phyloP scores from a whole-genome alignment of 768 basidiomycete genomes.

The Lactarius tabidus region DNA sequence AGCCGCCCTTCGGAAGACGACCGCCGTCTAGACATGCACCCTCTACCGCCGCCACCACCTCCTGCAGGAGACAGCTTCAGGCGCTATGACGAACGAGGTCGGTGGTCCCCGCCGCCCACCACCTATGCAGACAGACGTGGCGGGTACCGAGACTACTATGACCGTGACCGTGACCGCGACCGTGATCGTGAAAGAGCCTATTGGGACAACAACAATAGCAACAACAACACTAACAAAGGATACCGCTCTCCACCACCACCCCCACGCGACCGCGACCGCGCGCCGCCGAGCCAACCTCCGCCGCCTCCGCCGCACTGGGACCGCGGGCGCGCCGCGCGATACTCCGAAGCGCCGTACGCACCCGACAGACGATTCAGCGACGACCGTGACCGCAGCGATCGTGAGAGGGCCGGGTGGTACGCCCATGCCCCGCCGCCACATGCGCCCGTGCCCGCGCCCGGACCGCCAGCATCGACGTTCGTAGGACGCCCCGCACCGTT shows the following conservation, averaged over 20 bases:
- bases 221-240: not conserved
- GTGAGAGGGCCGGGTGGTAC: slow-evolving; percentile 8
- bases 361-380: slow-evolving; percentile 13
- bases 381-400: slow-evolving; percentile 19
- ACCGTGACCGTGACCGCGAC: slow-evolving; percentile 14
- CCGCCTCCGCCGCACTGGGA: slow-evolving; percentile 7
- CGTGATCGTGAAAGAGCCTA: not conserved
- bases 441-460: not conserved
- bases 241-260: slow-evolving; percentile 8
- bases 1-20: slow-evolving; percentile 22
- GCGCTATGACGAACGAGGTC: slow-evolving; percentile 17
- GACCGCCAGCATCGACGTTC: not conserved
- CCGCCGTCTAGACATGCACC: slow-evolving; percentile 15
- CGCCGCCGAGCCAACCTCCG: not conserved
- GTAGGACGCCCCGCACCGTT: not conserved
- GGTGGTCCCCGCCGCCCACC: slow-evolving; percentile 16
- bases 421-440: not conserved
- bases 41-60: not conserved
- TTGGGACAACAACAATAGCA: slow-evolving; percentile 2
- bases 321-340: slow-evolving; percentile 12
- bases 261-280: slow-evolving; percentile 8
- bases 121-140: slow-evolving; percentile 9
- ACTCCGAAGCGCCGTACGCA: slow-evolving; percentile 11
- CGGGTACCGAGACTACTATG: slow-evolving; percentile 20
- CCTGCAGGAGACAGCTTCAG: slow-evolving; percentile 1